Conservation (phyloP, 768 basidiomycete genomes). For the Hysterangium stoloniferum region DNA sequence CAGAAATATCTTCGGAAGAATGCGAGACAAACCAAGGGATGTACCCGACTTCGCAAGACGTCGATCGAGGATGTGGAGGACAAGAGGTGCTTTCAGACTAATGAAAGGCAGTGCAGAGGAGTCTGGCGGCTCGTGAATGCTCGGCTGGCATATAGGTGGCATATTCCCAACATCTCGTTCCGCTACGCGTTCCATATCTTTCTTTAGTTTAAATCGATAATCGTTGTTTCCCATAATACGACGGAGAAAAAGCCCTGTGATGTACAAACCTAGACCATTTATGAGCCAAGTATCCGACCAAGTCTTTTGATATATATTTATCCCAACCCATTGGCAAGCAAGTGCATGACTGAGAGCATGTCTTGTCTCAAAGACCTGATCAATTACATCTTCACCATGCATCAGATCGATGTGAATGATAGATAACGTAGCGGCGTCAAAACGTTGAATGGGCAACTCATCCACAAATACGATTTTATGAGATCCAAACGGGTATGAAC, state of each 20-base stretch:
- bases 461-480: conserved; percentile 94
- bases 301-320: conserved; percentile 90
- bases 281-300: conserved; percentile 97
- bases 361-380: conserved; percentile 87
- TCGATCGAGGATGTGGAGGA: conserved; percentile 91
- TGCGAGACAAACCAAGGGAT: conserved; percentile 86
- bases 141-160: conserved; percentile 92
- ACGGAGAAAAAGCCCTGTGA: conserved; percentile 80
- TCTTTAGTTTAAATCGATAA: conserved; percentile 89
- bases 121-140: conserved; percentile 78
- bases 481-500: conserved; percentile 93
- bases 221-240: conserved; percentile 94
- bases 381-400: conserved; percentile 82
- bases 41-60: conserved; percentile 93
- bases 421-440: conserved; percentile 79
- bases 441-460: conserved; percentile 71
- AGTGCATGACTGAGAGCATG: conserved; percentile 82
- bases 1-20: conserved; percentile 90
- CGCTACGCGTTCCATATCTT: conserved; percentile 90
- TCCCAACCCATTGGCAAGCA: conserved; percentile 93
- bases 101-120: conserved; percentile 73
- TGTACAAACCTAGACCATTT: conserved; percentile 86
- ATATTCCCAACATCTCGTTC: conserved; percentile 82
- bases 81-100: conserved; percentile 92
- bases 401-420: conserved; percentile 75